phyloP scores from a whole-genome alignment of 768 basidiomycete species.

The Pleurotus salmoneostramineus region DNA sequence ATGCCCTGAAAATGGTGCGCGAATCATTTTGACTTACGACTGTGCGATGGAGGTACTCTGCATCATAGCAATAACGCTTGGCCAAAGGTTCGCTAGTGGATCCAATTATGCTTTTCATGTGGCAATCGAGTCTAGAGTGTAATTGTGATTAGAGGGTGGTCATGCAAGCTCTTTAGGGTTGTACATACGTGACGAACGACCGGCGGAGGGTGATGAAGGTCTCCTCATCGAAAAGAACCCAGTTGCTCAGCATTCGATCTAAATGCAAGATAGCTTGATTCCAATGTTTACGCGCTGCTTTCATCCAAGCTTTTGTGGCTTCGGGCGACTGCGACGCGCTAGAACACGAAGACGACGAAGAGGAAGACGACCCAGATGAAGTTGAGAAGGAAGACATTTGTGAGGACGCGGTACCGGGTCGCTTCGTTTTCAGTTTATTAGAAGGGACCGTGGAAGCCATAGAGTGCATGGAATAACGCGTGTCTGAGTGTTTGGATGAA shows the following conservation, averaged over 20 bases:
- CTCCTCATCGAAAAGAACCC: constrained; percentile 4
- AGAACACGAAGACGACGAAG: not conserved
- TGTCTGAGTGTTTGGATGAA: not conserved
- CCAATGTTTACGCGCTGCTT: constrained; percentile 6
- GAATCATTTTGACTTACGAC: not conserved
- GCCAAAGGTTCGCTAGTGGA: constrained; percentile 6
- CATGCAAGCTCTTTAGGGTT: not conserved
- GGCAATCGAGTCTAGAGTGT: not conserved
- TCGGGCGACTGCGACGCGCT: not conserved
- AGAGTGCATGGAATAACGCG: not conserved
- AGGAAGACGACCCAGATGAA: not conserved
- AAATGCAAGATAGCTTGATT: constrained; percentile 5
- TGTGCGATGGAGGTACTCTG: not conserved
- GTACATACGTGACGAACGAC: constrained; percentile 3
- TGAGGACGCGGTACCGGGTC: not conserved
- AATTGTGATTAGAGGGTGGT: too few species aligned
- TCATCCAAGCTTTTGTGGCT: constrained; percentile 5
- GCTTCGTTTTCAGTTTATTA: not conserved
- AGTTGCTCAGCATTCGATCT: constrained; percentile 4
- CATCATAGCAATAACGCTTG: constrained; percentile 3
- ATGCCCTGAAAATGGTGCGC: not conserved
- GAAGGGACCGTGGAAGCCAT: not conserved
- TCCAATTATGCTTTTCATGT: constrained; percentile 6
- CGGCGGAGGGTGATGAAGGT: not conserved
- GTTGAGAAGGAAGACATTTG: not conserved